These are phyloP conservation scores for Telopea speciosissima DNA, from an alignment of 177 flowering plant species.

Conservation along the genomic window DNA sequence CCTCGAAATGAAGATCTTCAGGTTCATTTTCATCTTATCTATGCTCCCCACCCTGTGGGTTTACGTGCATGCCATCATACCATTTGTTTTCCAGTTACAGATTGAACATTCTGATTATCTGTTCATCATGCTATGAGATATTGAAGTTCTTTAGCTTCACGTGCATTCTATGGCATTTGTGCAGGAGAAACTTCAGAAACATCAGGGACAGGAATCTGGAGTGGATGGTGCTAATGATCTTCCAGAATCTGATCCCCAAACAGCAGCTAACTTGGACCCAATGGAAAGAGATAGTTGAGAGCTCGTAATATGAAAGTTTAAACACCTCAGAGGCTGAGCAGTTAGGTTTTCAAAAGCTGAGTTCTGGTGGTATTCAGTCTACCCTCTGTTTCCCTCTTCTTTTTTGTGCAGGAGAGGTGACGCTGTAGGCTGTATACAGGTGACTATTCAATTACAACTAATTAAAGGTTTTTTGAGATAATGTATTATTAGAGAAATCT, in stretches of 20 bases:
- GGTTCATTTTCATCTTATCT: too few relatives aligned
- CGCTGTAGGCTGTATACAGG: conserved; percentile 7
- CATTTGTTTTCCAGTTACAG: too few relatives aligned
- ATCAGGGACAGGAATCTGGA: conserved; percentile 12
- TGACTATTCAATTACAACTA: conserved; percentile 13
- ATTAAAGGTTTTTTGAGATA: conserved; percentile 4
- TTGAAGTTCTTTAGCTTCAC: too few relatives aligned
- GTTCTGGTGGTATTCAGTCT: conserved; percentile 10
- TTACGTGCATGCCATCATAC: too few relatives aligned
- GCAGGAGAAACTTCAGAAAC: conserved; percentile 27
- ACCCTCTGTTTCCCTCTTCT: conserved; percentile 5
- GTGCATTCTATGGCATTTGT: not conserved
- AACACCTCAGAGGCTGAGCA: not conserved
- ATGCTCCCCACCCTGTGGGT: too few relatives aligned
- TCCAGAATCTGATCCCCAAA: conserved; percentile 18
- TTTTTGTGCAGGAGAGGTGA: conserved; percentile 11
- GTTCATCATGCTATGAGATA: too few relatives aligned
- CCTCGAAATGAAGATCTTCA: too few relatives aligned
- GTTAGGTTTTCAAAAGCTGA: conserved; percentile 14
- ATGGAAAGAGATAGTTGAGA: conserved; percentile 8
- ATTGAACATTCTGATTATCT: too few relatives aligned
- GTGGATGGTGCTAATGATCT: conserved; percentile 8
- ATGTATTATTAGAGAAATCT: conserved; percentile 4
- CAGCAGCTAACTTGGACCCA: conserved; percentile 12
- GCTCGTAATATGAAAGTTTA: conserved; percentile 13